These are phyloP conservation scores for Amaranthus palmeri DNA, from an alignment of 148 eudicot genomes.

Conservation along the genomic window DNA sequence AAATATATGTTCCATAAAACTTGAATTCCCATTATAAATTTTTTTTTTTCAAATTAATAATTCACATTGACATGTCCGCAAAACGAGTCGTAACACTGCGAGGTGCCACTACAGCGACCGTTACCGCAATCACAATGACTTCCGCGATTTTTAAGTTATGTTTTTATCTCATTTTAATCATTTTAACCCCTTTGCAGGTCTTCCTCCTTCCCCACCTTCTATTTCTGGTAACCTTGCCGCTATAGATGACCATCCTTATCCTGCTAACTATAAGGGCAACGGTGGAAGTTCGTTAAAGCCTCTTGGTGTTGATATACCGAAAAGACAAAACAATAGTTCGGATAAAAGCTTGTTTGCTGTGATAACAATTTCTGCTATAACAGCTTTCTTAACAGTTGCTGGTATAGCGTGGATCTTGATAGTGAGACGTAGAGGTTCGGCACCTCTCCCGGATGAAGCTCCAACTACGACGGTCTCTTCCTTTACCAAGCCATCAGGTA, in stretches of 20 bases:
- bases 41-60: too few relatives aligned
- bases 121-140: too few relatives aligned
- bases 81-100: too few relatives aligned
- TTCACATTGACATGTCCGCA: too few relatives aligned
- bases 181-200: conserved; percentile 43
- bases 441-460: conserved; percentile 20
- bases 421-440: conserved; percentile 36
- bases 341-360: conserved; percentile 38
- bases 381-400: conserved; percentile 53
- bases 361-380: conserved; percentile 57
- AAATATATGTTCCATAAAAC: too few relatives aligned
- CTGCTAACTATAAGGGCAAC: conserved; percentile 32
- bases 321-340: conserved; percentile 34
- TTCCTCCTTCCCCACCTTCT: conserved; percentile 92
- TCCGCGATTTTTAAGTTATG: too few relatives aligned
- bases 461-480: conserved; percentile 38
- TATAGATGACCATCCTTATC: conserved; percentile 42
- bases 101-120: too few relatives aligned
- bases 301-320: conserved; percentile 61
- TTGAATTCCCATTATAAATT: too few relatives aligned
- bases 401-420: conserved; percentile 49
- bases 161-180: not conserved
- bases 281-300: conserved; percentile 55
- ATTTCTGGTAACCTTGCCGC: conserved; percentile 36
- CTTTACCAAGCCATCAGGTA: conserved; percentile 62